A percentile compares a stretch with the other conserved stretches of the same genome.
Conservation (phyloP, 1,139 yeast species). For the Zygosaccharomyces sapae region DNA sequence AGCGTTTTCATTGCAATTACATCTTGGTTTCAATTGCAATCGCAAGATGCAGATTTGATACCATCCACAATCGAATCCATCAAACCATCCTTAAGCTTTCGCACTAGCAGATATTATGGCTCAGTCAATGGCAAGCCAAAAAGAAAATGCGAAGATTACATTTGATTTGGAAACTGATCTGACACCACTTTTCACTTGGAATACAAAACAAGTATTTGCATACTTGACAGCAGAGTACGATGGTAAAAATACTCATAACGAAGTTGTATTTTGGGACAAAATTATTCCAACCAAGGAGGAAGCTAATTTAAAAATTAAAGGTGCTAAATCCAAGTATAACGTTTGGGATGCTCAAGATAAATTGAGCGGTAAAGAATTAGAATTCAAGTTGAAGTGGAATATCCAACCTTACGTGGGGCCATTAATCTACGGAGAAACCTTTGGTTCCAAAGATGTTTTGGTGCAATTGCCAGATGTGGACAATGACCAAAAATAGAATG, state of each 20-base stretch:
- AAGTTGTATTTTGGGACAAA: conserved; percentile 87
- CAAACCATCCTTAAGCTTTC: conserved; percentile 42
- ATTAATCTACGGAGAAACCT: conserved; percentile 62
- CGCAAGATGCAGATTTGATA: conserved; percentile 44
- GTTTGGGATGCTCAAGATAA: conserved; percentile 81
- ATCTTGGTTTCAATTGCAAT: conserved; percentile 49
- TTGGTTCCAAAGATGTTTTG: conserved; percentile 26
- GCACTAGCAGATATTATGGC: conserved; percentile 71
- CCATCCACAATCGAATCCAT: conserved; percentile 43
- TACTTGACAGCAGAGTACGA: conserved; percentile 82
- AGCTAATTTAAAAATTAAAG: conserved; percentile 52
- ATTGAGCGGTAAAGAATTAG: conserved; percentile 65
- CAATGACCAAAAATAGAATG: not conserved
- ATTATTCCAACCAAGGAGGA: conserved; percentile 58
- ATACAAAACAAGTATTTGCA: conserved; percentile 89
- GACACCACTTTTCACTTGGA: conserved; percentile 85
- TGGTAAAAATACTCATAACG: conserved; percentile 44
- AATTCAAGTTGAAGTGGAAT: conserved; percentile 78
- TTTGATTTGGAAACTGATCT: conserved; percentile 73
- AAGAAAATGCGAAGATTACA: conserved; percentile 69
- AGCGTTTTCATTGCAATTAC: conserved; percentile 45
- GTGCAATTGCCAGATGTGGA: not conserved
- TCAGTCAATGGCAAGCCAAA: conserved; percentile 63
- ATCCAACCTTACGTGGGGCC: conserved; percentile 90
- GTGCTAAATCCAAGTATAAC: conserved; percentile 67